phyloP scores from a whole-genome alignment of 2,329 filamentous ascomycete genomes.

The Talaromyces atroroseus region DNA sequence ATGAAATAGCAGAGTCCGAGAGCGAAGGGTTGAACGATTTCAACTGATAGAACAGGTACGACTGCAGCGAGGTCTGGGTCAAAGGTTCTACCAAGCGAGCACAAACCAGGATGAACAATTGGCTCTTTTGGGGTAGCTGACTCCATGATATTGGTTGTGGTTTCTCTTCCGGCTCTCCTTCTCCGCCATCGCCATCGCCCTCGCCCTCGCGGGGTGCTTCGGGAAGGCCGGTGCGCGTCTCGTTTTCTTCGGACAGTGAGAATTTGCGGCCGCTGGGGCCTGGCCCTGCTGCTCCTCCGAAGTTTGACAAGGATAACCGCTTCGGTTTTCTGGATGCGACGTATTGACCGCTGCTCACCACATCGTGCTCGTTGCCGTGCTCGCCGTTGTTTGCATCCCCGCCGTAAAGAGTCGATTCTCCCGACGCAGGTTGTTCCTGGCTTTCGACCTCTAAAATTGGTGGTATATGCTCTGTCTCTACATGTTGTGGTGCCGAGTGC shows the following conservation, averaged over 20 bases:
- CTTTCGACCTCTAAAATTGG: background rate
- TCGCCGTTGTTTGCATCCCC: background rate
- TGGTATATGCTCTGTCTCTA: background rate
- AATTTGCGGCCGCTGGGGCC: background rate
- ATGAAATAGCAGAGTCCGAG: conserved; percentile 61
- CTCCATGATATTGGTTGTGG: conserved; percentile 55
- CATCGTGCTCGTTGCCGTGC: background rate
- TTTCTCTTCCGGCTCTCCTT: conserved; percentile 2
- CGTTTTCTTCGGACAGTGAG: conserved; percentile 8
- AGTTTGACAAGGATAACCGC: background rate
- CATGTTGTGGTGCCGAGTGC: background rate
- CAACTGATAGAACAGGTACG: conserved; percentile 87
- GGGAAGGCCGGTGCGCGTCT: background rate
- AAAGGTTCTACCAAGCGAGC: conserved; percentile 77
- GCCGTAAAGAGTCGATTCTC: background rate
- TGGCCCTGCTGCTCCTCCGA: background rate
- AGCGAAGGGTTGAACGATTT: conserved; percentile 63
- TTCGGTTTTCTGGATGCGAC: background rate
- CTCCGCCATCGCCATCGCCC: background rate
- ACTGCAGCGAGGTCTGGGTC: conserved; percentile 69
- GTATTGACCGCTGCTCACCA: background rate
- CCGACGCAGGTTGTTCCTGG: background rate
- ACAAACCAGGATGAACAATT: conserved; percentile 71
- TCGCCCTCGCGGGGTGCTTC: background rate
- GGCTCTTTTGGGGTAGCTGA: conserved; percentile 68